Conservation (phyloP, 352 stramenopile genomes). For the Blastocystis sp. region DNA sequence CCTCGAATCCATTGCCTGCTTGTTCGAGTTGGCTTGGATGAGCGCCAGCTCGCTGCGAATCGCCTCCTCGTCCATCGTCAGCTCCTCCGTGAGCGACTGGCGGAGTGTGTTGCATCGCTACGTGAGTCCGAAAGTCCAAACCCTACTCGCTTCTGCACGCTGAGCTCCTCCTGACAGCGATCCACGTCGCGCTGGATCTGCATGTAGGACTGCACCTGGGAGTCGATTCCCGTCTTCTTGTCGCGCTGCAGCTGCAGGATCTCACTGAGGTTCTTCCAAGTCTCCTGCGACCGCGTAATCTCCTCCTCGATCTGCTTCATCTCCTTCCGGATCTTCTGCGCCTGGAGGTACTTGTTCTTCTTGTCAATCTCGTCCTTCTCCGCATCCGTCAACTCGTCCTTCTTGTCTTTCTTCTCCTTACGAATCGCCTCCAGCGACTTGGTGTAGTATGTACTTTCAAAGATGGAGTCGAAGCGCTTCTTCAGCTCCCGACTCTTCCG, state of each 20-base stretch:
- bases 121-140: neutral
- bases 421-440: conserved; percentile 88
- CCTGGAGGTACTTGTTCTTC: conserved; percentile 62
- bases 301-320: conserved; percentile 59
- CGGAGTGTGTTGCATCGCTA: neutral
- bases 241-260: conserved; percentile 62
- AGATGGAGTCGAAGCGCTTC: conserved; percentile 99
- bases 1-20: neutral
- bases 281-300: conserved; percentile 59
- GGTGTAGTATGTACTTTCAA: conserved; percentile 91
- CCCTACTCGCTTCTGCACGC: conserved; percentile 22
- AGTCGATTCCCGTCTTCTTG: conserved; percentile 62
- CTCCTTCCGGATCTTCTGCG: conserved; percentile 59
- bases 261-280: conserved; percentile 63
- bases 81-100: neutral
- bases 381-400: conserved; percentile 79
- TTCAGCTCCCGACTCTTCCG: conserved; percentile 81
- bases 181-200: conserved; percentile 55
- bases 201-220: conserved; percentile 62
- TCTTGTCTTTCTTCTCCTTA: conserved; percentile 57
- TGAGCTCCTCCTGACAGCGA: neutral
- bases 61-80: neutral
- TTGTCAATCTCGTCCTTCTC: conserved; percentile 61
- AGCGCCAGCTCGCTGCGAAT: neutral
- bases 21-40: neutral